phyloP scores from a whole-genome alignment of 768 basidiomycete genomes.

The Boletus reticulatus region DNA sequence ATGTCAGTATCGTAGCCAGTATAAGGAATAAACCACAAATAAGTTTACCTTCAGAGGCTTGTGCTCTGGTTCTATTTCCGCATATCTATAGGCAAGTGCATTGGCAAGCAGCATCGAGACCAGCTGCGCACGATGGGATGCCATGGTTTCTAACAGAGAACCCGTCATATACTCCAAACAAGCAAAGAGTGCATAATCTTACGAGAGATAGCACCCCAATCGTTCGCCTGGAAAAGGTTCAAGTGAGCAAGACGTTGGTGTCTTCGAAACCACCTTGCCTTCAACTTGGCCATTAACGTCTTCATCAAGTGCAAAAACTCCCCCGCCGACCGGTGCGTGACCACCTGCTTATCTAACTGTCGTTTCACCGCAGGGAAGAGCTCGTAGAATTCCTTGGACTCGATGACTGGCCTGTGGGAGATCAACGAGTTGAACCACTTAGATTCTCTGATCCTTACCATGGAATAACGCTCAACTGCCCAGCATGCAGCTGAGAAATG shows the following conservation, averaged over 20 bases:
- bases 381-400: constrained; percentile 57
- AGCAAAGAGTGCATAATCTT: constrained; percentile 11
- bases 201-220: constrained; percentile 69
- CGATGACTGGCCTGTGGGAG: constrained; percentile 48
- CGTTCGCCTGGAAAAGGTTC: constrained; percentile 44
- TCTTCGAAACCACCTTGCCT: constrained; percentile 34
- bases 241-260: not conserved
- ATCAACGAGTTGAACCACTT: not conserved
- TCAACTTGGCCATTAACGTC: constrained; percentile 65
- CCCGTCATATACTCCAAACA: not conserved
- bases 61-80: constrained; percentile 42
- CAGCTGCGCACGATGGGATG: constrained; percentile 44
- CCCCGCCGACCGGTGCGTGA: constrained; percentile 50
- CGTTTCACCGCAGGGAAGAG: constrained; percentile 48
- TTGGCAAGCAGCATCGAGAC: constrained; percentile 41
- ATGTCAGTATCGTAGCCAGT: not conserved
- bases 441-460: constrained; percentile 36
- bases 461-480: constrained; percentile 54
- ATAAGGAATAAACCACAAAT: not conserved
- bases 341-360: constrained; percentile 44
- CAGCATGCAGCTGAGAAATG: constrained; percentile 56
- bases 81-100: constrained; percentile 48
- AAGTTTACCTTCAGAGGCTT: constrained; percentile 50
- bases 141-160: constrained; percentile 40
- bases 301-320: constrained; percentile 58